Evolutionary conservation across 768 basidiomycete genomes (phyloP).

Genomic region (Galerina sulciceps): DNA sequence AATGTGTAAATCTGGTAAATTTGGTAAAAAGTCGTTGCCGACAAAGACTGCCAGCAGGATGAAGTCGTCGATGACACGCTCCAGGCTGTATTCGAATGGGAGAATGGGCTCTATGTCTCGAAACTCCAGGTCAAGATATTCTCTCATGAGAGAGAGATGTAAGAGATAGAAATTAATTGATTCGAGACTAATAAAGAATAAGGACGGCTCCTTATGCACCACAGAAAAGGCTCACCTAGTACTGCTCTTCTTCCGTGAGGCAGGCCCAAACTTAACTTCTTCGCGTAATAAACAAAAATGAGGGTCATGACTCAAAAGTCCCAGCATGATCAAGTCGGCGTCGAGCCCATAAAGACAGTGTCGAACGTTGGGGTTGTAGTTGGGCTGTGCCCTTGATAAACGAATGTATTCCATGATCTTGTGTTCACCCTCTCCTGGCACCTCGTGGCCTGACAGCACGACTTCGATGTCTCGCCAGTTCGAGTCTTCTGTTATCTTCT

Average conservation of each 20-base stretch:
- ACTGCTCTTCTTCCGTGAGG: conserved; percentile 71
- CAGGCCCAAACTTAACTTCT: conserved; percentile 96
- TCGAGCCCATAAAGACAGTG: conserved; percentile 99
- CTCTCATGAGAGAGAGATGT: conserved; percentile 92
- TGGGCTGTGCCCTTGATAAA: conserved; percentile 89
- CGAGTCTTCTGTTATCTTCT: conserved; percentile 97
- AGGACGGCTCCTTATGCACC: conserved; percentile 23
- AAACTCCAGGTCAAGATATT: conserved; percentile 98
- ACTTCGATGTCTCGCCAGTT: conserved; percentile 93
- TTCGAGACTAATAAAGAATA: conserved; percentile 49
- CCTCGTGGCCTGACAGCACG: conserved; percentile 95
- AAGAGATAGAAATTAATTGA: conserved; percentile 92
- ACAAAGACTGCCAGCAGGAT: conserved; percentile 96
- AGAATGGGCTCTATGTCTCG: conserved; percentile 66
- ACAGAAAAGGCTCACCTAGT: conserved; percentile 38
- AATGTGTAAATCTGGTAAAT: conserved; percentile 95
- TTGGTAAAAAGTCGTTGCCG: conserved; percentile 97
- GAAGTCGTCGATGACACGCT: conserved; percentile 97
- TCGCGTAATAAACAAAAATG: conserved; percentile 98
- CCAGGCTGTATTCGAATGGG: conserved; percentile 85
- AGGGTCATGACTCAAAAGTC: conserved; percentile 95
- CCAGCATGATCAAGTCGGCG: conserved; percentile 98
- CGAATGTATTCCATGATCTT: conserved; percentile 99
- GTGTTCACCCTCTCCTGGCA: conserved; percentile 99
- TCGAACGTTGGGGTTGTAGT: conserved; percentile 95